Base-by-base conservation (phyloP, 129 eudicot genomes). In the Gnaphalium uliginosum region DNA sequence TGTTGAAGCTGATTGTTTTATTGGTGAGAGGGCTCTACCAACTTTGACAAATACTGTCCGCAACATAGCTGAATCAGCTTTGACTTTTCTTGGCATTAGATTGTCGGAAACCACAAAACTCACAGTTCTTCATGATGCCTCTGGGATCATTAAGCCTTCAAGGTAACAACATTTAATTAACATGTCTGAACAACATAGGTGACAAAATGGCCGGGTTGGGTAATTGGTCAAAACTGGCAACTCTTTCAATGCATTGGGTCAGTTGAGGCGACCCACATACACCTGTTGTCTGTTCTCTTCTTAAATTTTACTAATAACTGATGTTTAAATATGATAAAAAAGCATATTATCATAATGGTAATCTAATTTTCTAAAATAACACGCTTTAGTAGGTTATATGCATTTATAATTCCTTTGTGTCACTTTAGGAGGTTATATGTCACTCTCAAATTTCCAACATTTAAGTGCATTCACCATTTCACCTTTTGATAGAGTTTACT, bases 11-110 rank as follows among this genome's bases (percentile, higher is more conserved):
- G 79, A 88, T 63, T 85, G 86, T 68, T 78, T 79, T 41, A 63
- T 78, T 4, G 96, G 94, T 17, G 75, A 76, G 25, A 84, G 96
- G 75, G 93, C 89, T 30, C 84, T 90, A 24, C 91, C 89, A 7
- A 61, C 89, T 4, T 54, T 62, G 58, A 78, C 77, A 57, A 85
- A 66, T 41, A 80, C 46, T 17, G 53, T 58, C 39, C 66, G 69
- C 64, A 82, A 68, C 22, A 56, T 29, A 13, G 9, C 35, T 9
- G 82, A 72, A 51, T 71, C 72, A 5, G 46, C 73, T 32, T 57
- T 85, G 39, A 41, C 76, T 57, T 41, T 21, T 30, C 24, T 75
- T 18, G 86, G 89, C 8, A 75, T 85, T 26, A 69, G 26, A 53
- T 63, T 75, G n/a, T 81, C 84, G 13, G 63, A 78, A 68, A 75